These are phyloP conservation scores for Simplicillium sp. DNA, from an alignment of 2,329 filamentous ascomycete genomes.

Conservation along the genomic window DNA sequence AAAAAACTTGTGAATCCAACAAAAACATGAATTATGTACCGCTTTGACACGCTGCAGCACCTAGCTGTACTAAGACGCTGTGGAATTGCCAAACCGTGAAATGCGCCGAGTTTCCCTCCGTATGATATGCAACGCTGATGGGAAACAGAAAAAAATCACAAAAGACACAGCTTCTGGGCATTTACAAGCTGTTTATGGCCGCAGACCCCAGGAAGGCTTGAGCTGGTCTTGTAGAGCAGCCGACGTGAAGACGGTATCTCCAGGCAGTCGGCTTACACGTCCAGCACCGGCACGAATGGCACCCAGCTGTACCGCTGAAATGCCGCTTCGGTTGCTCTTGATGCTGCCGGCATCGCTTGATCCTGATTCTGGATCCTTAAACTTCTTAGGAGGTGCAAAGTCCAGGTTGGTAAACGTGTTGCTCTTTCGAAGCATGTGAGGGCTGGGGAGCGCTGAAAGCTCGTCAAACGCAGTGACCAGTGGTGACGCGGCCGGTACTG, in stretches of 20 bases:
- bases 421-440: conserved; percentile 68
- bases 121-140: no score
- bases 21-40: no score
- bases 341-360: conserved; percentile 60
- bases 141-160: no score
- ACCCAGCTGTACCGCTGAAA: conserved; percentile 59
- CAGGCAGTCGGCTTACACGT: conserved; percentile 75
- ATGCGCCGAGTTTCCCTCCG: no score
- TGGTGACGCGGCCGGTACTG: conserved; percentile 65
- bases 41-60: no score
- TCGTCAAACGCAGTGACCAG: conserved; percentile 81
- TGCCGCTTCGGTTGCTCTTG: conserved; percentile 56
- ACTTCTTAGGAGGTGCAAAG: conserved; percentile 70
- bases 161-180: no score
- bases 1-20: no score
- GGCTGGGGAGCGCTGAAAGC: conserved; percentile 75
- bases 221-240: conserved; percentile 54
- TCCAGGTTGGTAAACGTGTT: conserved; percentile 70
- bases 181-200: conserved; percentile 20
- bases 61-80: no score
- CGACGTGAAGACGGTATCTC: conserved; percentile 69
- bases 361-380: conserved; percentile 49
- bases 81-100: no score
- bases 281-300: conserved; percentile 78
- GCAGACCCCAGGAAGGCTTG: conserved; percentile 51